Conservation (phyloP, 73 alveolate genomes). For the Blepharisma stoltei region DNA sequence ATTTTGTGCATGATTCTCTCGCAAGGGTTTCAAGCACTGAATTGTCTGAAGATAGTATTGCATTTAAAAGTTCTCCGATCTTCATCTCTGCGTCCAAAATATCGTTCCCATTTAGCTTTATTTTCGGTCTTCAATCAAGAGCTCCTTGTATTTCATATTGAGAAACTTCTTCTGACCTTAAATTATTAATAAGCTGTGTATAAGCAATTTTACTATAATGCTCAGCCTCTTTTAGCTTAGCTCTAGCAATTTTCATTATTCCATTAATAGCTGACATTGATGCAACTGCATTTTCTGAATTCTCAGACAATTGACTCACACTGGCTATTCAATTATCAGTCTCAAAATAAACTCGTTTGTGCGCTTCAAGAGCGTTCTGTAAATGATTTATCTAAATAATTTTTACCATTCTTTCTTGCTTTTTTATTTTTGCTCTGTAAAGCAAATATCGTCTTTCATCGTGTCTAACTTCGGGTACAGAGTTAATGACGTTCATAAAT, state of each 20-base stretch:
- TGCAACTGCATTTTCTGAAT: not conserved
- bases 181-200: not conserved
- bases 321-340: conserved; percentile 10
- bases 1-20: not conserved
- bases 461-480: not conserved
- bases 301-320: not conserved
- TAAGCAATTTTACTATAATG: conserved; percentile 6
- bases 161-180: not conserved
- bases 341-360: not conserved
- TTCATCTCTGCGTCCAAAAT: conserved; percentile 1
- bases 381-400: not conserved
- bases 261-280: not conserved
- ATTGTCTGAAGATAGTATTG: not conserved
- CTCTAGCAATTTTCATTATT: not conserved
- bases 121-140: not conserved
- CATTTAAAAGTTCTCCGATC: not conserved
- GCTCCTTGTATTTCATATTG: not conserved
- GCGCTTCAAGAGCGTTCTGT: conserved; percentile 28
- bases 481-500: not conserved
- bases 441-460: not conserved
- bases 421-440: conserved; percentile 2
- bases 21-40: not conserved
- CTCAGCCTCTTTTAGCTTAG: conserved; percentile 12
- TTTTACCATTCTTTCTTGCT: conserved; percentile 19
- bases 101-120: not conserved